Conservation (phyloP, 768 basidiomycete genomes). For the Kwoniella sp. region DNA sequence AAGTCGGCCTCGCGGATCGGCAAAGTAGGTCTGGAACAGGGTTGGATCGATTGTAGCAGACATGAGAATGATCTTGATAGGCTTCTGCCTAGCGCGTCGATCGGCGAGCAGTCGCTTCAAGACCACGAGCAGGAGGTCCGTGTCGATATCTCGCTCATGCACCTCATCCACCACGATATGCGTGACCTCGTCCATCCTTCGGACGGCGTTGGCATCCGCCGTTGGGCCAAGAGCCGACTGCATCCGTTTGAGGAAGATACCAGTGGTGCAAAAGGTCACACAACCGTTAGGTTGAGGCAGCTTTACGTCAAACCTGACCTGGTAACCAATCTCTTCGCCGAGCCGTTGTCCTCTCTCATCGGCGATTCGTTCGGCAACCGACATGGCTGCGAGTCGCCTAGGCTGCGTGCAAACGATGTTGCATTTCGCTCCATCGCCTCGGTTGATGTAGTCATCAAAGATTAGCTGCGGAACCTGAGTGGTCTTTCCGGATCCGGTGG, state of each 20-base stretch:
- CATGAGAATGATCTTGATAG: conserved; percentile 86
- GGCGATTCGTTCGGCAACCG: conserved; percentile 83
- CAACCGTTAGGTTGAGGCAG: conserved; percentile 73
- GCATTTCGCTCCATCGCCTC: conserved; percentile 74
- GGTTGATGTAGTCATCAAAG: conserved; percentile 73
- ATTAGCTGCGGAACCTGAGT: conserved; percentile 92
- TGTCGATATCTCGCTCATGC: conserved; percentile 91
- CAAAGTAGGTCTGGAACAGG: conserved; percentile 84
- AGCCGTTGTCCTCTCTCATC: conserved; percentile 73
- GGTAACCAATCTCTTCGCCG: conserved; percentile 77
- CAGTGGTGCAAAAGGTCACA: conserved; percentile 89
- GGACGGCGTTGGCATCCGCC: conserved; percentile 35
- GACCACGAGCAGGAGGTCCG: conserved; percentile 81
- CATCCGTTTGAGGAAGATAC: conserved; percentile 79
- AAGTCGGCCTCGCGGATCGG: conserved; percentile 55
- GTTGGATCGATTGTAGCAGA: conserved; percentile 90
- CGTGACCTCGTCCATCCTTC: conserved; percentile 67
- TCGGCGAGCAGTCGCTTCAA: conserved; percentile 76
- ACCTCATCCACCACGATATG: conserved; percentile 94
- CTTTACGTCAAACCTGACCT: conserved; percentile 83
- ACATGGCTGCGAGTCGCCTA: conserved; percentile 82
- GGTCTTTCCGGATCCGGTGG: conserved; percentile 68
- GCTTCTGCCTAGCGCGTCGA: conserved; percentile 63
- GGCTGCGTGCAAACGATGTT: conserved; percentile 94
- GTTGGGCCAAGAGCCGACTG: conserved; percentile 61